Base-by-base conservation (phyloP, 495 filamentous ascomycete genomes). In the Penicillium ochrochloron region DNA sequence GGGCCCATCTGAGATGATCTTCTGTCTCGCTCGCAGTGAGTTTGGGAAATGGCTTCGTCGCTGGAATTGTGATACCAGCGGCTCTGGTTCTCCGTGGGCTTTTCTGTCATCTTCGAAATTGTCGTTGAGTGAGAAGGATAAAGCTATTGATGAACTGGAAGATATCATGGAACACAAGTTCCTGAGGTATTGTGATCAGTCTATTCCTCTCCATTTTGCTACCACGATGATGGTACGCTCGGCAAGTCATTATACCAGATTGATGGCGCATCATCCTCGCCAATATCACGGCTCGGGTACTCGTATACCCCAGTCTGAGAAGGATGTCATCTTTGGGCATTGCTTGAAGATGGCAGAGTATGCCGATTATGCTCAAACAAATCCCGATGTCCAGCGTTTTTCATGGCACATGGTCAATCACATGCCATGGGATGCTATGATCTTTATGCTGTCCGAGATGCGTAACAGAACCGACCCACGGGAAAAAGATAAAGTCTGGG, bases 1-100 rank as follows among this genome's bases (percentile, higher is more conserved):
- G 5, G 86, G 87, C 5, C 78, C 87, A 0, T 89, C 88, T 5
- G 88, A 91, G 57, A 90, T 90, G 88, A 83, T 87, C 27, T 89
- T 89, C 66, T 85, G 83, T 65, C 73, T 88, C n/a, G 73, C 89
- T 25, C 79, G 81, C 9, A 60, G 57, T 75, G 68, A 84, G 76
- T 65, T 74, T 59, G 66, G 79, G 71, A 62, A 71, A 79, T 74
- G 75, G 82, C 59, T 80, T 65, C 57, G 70, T 70, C 60, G 77
- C 74, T 70, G 67, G 72, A 68, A 71, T 66, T 59, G 62, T 41
- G 19, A 66, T 4, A 21, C 37, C 7, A 52, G 61, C 9, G 64
- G 46, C 31, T 73, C 76, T 33, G 70, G 76, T 60, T 76, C 73
- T 2, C 50, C 68, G 5, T 80, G 76, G 77, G 67, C 64, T 17